Base-by-base conservation (phyloP, 305 asterid genomes). In the Withania somnifera region DNA sequence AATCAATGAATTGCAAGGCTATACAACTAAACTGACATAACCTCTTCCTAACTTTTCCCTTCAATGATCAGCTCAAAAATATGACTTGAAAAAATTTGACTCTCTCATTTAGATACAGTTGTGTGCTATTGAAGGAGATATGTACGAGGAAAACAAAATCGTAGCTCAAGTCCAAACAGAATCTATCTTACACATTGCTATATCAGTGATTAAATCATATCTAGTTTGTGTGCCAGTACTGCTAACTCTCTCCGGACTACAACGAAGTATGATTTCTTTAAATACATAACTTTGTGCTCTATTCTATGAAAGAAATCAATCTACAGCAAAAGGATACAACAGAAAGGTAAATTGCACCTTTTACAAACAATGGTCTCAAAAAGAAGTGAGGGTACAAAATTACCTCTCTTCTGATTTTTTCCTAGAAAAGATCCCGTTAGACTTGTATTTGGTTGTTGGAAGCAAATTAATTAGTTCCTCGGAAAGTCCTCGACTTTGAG, bases 401-500 rank as follows among this genome's bases (percentile, higher is more conserved):
- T 89, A 93, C 98, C 98, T 92, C 82, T 93, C 97, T 57, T 66
- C 93, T 19, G 94, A 93, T 83, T 86, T 89, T 86, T 85, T 90
- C 84, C 93, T 91, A 15, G 97, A 93, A 86, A 93, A 93, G 84
- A 93, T 86, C 63, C 97, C 91, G 32, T 94, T 94, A 64, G 92
- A 87, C 86, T 93, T 93, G 89, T 89, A 91, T 84, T 93, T 93
- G 38, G 97, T 88, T 53, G 89, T 92, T 3, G 98, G 98, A 81
- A 93, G 93, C 67, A 87, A 86, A 87, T 88, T 84, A 67, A 94
- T 94, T 57, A 91, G 94, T 78, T 94, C 97, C 82, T 94, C 93
- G 0, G 97, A 83, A 85, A 94, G 97, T 38, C 98, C 98, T 78
- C 97, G 90, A 83, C 87, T 92, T 89, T 94, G 86, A 77, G 89